Evolutionary conservation across 129 eudicot species (phyloP).

Genomic region (Flaveria ramosissima): DNA sequence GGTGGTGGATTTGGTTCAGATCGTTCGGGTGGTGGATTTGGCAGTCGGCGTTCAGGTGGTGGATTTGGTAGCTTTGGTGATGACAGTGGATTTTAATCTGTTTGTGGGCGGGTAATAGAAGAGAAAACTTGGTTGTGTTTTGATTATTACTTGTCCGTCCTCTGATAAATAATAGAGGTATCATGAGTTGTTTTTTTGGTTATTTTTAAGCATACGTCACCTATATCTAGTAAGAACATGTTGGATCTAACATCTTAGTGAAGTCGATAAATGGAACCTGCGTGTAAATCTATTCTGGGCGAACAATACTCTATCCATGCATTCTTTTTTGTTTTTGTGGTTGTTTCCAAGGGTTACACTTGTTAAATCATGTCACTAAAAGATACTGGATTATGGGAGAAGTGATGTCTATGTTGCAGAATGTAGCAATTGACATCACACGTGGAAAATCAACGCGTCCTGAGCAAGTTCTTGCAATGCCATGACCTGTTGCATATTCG

Average conservation of each 20-base stretch:
- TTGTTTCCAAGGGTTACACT: not conserved
- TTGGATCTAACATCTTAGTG: conserved; percentile 26
- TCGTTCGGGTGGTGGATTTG: conserved; percentile 20
- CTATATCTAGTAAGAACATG: conserved; percentile 19
- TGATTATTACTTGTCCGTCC: conserved; percentile 11
- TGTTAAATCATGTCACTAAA: too few relatives aligned
- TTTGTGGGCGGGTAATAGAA: conserved; percentile 21
- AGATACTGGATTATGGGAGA: too few relatives aligned
- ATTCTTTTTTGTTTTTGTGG: not conserved
- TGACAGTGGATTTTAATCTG: conserved; percentile 30
- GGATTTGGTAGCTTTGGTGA: conserved; percentile 47
- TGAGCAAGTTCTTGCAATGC: too few relatives aligned
- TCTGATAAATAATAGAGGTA: conserved; percentile 18
- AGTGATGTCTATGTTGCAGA: too few relatives aligned
- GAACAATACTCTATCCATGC: conserved; percentile 12
- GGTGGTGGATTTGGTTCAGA: conserved; percentile 33
- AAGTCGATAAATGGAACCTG: conserved; percentile 9
- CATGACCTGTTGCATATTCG: too few relatives aligned
- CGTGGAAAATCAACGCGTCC: too few relatives aligned
- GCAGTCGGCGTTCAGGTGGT: conserved; percentile 15
- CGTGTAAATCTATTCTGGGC: conserved; percentile 27
- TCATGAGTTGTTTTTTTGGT: conserved; percentile 18
- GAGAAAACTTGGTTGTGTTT: conserved; percentile 12
- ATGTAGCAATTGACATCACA: too few relatives aligned
- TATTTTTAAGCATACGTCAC: conserved; percentile 12